Percentiles rank a stretch among this genome's conserved stretches.
phyloP scores from a whole-genome alignment of 257 asterid genomes.

The Pogostemon cablin region DNA sequence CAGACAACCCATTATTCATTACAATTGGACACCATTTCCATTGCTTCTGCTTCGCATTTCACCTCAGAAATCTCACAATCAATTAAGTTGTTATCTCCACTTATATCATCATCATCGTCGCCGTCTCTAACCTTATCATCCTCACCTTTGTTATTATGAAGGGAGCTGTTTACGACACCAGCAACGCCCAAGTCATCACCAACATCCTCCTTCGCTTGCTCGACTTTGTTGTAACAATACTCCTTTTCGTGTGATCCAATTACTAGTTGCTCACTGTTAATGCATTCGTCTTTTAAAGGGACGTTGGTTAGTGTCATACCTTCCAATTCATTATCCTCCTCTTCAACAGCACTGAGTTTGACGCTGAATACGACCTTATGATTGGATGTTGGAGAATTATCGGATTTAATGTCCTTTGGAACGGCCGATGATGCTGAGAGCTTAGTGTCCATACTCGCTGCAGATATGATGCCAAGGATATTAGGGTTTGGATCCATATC shows the following conservation, averaged over 20 bases:
- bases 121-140: constrained; percentile 21
- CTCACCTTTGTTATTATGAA: constrained; percentile 23
- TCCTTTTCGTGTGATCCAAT: constrained; percentile 44
- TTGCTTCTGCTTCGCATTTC: constrained; percentile 45
- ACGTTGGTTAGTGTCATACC: constrained; percentile 54
- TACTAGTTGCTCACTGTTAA: constrained; percentile 37
- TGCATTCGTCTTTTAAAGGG: constrained; percentile 51
- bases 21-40: constrained; percentile 41
- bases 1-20: constrained; percentile 22
- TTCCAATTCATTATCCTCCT: constrained; percentile 45
- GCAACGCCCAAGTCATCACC: constrained; percentile 29
- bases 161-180: constrained; percentile 27
- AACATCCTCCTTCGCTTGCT: constrained; percentile 34
- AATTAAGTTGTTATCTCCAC: constrained; percentile 45
- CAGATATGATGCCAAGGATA: constrained; percentile 55
- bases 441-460: constrained; percentile 56
- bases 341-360: constrained; percentile 52
- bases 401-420: constrained; percentile 51
- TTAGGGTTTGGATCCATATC: constrained; percentile 68
- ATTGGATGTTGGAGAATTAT: constrained; percentile 46
- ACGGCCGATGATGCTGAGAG: constrained; percentile 50
- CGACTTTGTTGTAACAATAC: constrained; percentile 27
- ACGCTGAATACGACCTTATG: constrained; percentile 38
- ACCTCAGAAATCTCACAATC: constrained; percentile 52
- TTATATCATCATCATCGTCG: constrained; percentile 23